Percentiles rank a stretch among this genome's conserved stretches.
Evolutionary conservation across 805 yeast species (phyloP).

Genomic region (Zygotorulaspora danielsina): DNA sequence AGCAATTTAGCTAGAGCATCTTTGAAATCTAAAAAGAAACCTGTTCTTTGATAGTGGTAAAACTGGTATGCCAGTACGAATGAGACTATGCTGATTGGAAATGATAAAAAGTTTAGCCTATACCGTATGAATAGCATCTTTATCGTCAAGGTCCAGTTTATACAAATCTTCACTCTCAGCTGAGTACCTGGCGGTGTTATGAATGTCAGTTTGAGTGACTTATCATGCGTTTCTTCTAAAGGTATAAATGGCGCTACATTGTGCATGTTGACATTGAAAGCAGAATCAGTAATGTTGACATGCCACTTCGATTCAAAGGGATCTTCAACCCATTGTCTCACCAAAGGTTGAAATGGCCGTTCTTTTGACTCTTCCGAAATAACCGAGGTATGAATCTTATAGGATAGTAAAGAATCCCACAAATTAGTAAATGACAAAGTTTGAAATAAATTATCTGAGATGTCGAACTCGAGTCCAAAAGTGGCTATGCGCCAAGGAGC

Average conservation of each 20-base stretch:
- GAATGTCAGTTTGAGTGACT: constrained; percentile 22
- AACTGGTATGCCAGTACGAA: constrained; percentile 55
- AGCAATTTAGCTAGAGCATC: constrained; percentile 42
- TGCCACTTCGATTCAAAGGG: constrained; percentile 82
- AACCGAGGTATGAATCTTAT: constrained; percentile 16
- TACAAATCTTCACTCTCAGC: constrained; percentile 15
- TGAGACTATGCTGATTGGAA: constrained; percentile 59
- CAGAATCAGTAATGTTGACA: constrained; percentile 43
- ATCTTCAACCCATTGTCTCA: constrained; percentile 61
- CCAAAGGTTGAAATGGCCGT: constrained; percentile 51
- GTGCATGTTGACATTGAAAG: constrained; percentile 45
- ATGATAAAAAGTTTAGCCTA: constrained; percentile 66
- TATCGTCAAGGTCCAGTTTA: constrained; percentile 43
- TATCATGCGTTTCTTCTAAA: constrained; percentile 18
- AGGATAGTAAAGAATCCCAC: constrained; percentile 31
- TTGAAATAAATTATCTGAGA: constrained; percentile 7
- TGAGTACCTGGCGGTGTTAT: constrained; percentile 23
- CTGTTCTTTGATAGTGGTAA: constrained; percentile 37
- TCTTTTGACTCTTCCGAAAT: constrained; percentile 2
- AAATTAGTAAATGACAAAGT: constrained; percentile 27
- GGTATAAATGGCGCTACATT: constrained; percentile 72
- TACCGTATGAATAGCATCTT: constrained; percentile 70
- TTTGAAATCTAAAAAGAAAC: constrained; percentile 42
- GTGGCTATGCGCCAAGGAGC: constrained; percentile 18
- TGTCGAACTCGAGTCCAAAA: constrained; percentile 6